Percentiles rank a stretch among this genome's conserved stretches.
Evolutionary conservation across 2,329 filamentous ascomycete species (phyloP).

Genomic region (Pyrenophora graminea): DNA sequence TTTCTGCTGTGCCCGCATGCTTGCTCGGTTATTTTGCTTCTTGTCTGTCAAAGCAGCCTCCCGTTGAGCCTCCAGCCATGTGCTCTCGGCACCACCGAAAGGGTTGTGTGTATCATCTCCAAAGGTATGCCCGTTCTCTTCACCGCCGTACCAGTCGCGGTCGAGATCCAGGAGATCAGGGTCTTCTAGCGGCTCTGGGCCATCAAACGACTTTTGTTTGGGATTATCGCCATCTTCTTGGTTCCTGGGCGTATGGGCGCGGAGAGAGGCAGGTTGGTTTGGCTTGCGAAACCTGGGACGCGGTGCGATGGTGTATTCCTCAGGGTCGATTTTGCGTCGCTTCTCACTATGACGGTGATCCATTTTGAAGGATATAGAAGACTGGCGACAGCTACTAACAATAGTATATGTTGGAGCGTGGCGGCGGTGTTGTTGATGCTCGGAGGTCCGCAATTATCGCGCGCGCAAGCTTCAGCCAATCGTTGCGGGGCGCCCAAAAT

Average conservation of each 20-base stretch:
- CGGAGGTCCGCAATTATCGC: conserved; percentile 34
- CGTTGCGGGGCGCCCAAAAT: conserved; percentile 20
- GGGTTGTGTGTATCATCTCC: conserved; percentile 94
- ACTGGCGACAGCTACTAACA: neutral
- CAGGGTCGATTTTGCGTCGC: conserved; percentile 68
- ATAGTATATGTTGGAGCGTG: neutral
- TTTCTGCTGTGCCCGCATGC: conserved; percentile 77
- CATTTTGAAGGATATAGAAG: conserved; percentile 27
- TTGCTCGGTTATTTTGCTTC: conserved; percentile 73
- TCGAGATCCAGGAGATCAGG: conserved; percentile 78
- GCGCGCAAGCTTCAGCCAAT: conserved; percentile 24
- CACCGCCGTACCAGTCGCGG: conserved; percentile 89
- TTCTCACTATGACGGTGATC: conserved; percentile 60
- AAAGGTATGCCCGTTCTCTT: conserved; percentile 82
- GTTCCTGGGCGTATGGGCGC: conserved; percentile 42
- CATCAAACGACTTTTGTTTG: conserved; percentile 64
- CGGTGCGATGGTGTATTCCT: conserved; percentile 61
- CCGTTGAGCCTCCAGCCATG: conserved; percentile 74
- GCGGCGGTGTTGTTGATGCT: conserved; percentile 4
- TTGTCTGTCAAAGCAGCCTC: conserved; percentile 78
- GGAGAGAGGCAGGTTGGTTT: conserved; percentile 40
- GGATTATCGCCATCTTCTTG: conserved; percentile 45
- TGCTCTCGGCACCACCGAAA: conserved; percentile 75
- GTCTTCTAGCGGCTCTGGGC: conserved; percentile 65
- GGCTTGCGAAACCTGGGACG: conserved; percentile 50